Conservation (phyloP, 495 filamentous ascomycete species). For the Podospora pseudopauciseta region DNA sequence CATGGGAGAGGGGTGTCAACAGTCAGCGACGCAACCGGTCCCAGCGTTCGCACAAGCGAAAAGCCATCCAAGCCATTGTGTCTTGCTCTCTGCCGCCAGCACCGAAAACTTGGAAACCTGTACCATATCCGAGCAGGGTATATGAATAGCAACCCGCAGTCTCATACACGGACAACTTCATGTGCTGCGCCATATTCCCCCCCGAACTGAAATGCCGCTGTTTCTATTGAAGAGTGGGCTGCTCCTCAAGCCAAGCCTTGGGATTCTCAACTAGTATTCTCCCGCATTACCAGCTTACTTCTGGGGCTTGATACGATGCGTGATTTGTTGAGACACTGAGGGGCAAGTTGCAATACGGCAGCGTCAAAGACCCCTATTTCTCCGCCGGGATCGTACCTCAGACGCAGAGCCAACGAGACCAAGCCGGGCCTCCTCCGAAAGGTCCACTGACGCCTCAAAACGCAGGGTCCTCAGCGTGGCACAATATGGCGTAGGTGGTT, state of each 20-base stretch:
- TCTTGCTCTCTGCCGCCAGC: background rate
- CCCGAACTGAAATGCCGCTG: too few species aligned
- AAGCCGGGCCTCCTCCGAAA: background rate
- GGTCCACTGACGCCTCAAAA: constrained; percentile 3
- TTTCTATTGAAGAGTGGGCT: background rate
- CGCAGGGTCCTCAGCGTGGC: constrained; percentile 12
- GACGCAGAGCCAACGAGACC: background rate
- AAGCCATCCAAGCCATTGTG: background rate
- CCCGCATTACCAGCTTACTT: background rate
- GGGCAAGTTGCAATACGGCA: background rate
- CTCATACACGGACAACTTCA: background rate
- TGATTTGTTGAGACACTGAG: background rate
- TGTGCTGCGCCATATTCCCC: too few species aligned
- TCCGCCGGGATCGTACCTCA: background rate
- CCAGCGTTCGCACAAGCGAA: background rate
- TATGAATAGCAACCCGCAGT: constrained; percentile 7
- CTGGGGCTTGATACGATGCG: background rate
- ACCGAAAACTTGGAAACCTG: background rate
- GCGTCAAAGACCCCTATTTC: background rate
- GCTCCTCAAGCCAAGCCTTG: background rate
- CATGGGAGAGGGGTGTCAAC: background rate
- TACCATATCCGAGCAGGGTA: background rate
- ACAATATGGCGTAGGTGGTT: constrained; percentile 14
- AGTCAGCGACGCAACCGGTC: background rate
- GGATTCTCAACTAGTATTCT: background rate